phyloP scores from a whole-genome alignment of 257 asterid genomes.

The Echites panduratus region DNA sequence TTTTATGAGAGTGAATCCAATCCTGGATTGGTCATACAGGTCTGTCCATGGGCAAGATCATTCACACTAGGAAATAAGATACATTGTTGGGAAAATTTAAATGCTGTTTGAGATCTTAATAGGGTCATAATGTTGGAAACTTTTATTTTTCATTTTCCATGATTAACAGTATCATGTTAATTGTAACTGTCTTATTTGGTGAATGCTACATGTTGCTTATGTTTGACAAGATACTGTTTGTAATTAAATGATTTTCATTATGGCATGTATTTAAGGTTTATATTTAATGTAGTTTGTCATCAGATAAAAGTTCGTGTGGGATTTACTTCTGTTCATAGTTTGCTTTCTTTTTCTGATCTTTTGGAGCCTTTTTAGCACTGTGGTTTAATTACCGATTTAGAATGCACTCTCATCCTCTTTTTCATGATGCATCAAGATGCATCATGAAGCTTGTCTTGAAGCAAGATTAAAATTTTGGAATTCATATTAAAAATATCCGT shows the following conservation, averaged over 20 bases:
- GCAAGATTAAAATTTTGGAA: not conserved
- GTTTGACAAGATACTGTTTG: not conserved
- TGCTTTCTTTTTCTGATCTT: not conserved
- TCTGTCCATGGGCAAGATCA: slow-evolving; percentile 15
- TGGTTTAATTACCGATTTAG: not conserved
- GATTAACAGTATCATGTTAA: not conserved
- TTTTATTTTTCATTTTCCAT: not conserved
- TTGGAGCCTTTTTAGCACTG: not conserved
- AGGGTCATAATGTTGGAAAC: not conserved
- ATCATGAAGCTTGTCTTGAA: not conserved
- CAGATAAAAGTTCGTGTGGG: not conserved
- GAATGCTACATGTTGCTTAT: no score
- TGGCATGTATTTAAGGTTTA: not conserved
- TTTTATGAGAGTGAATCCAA: slow-evolving; percentile 97
- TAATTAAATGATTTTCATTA: not conserved
- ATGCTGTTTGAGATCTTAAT: not conserved
- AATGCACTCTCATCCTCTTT: not conserved
- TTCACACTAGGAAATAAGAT: not conserved
- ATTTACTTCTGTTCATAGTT: not conserved
- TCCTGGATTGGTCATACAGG: slow-evolving; percentile 98
- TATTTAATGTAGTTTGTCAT: not conserved
- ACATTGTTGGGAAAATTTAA: not conserved
- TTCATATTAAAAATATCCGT: not conserved
- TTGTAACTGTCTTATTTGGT: not conserved
- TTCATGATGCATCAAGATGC: not conserved